These are phyloP conservation scores for Boehmeria nivea DNA, from an alignment of 306 rosid species.

Conservation along the genomic window DNA sequence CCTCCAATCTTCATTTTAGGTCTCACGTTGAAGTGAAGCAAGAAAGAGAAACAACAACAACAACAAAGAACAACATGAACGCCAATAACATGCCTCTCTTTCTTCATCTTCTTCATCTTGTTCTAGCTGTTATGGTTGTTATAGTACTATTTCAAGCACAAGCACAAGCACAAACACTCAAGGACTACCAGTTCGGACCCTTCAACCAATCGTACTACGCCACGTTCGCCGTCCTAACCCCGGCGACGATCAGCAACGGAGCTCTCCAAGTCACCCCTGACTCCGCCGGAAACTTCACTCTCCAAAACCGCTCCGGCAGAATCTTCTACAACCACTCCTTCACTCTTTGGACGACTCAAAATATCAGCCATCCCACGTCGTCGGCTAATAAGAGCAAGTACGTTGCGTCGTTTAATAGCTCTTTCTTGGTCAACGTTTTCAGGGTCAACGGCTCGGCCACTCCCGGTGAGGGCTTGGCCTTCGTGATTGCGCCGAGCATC, in stretches of 20 bases:
- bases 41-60: too few species aligned
- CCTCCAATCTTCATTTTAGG: too few species aligned
- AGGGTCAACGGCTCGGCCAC: slow-evolving; percentile 12
- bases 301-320: slow-evolving; percentile 39
- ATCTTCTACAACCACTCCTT: slow-evolving; percentile 31
- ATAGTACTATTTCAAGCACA: neutral
- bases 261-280: slow-evolving; percentile 72
- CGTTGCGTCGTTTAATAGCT: slow-evolving; percentile 53
- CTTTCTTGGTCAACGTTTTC: slow-evolving; percentile 47
- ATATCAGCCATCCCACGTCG: neutral
- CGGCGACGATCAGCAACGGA: slow-evolving; percentile 33
- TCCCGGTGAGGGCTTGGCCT: slow-evolving; percentile 66
- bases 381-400: neutral
- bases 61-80: neutral
- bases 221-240: slow-evolving; percentile 6
- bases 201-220: slow-evolving; percentile 21
- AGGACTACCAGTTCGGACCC: slow-evolving; percentile 25
- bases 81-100: neutral
- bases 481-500: slow-evolving; percentile 39
- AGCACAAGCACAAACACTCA: neutral
- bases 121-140: too few species aligned
- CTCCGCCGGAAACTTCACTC: slow-evolving; percentile 30
- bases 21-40: neutral
- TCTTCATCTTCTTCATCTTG: too few species aligned
- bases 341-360: slow-evolving; percentile 35